Conservation (phyloP, 331 rosid genomes). For the Acacia concinna region DNA sequence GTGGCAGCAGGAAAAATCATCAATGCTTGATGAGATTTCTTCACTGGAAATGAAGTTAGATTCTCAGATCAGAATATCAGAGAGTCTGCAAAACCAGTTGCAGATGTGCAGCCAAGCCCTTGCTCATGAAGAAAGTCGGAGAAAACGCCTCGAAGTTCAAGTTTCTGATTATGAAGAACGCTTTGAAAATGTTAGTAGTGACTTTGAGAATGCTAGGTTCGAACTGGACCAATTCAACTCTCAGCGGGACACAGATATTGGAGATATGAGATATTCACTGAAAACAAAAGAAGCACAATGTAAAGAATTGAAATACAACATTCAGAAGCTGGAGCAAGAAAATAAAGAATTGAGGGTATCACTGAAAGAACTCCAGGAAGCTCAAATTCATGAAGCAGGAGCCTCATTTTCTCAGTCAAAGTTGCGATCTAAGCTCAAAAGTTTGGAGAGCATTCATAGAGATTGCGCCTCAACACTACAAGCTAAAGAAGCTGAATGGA, state of each 20-base stretch:
- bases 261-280: constrained; percentile 44
- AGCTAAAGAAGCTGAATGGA: constrained; percentile 53
- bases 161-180: constrained; percentile 43
- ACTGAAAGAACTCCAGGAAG: constrained; percentile 59
- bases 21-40: constrained; percentile 54
- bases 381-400: constrained; percentile 50
- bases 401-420: constrained; percentile 50
- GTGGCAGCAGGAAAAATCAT: constrained; percentile 55
- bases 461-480: constrained; percentile 36
- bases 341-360: constrained; percentile 44
- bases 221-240: constrained; percentile 40
- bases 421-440: constrained; percentile 49
- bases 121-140: constrained; percentile 60
- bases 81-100: constrained; percentile 53
- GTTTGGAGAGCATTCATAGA: constrained; percentile 41
- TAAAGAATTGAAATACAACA: constrained; percentile 54
- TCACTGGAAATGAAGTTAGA: constrained; percentile 57
- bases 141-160: constrained; percentile 53
- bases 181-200: constrained; percentile 34
- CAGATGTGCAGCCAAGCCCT: constrained; percentile 60
- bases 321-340: constrained; percentile 49
- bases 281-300: constrained; percentile 44
- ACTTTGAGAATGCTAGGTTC: constrained; percentile 38
- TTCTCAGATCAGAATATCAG: constrained; percentile 48
- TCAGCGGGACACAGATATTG: constrained; percentile 53